phyloP scores from a whole-genome alignment of 2,329 filamentous ascomycete species.

The Dactylonectria macrodidyma region DNA sequence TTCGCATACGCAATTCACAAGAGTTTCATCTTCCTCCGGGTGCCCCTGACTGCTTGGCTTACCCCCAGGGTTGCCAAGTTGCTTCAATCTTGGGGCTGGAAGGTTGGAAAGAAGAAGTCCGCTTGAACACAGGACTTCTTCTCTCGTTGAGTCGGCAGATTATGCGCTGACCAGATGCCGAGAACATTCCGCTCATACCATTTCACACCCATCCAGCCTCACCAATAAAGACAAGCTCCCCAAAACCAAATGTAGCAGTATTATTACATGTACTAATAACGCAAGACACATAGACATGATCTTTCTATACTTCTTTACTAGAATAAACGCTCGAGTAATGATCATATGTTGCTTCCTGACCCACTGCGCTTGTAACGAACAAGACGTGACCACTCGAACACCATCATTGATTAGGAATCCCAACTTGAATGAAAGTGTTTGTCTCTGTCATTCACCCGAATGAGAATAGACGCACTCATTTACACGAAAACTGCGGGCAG shows the following conservation, averaged over 20 bases:
- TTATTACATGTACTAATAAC: conserved; percentile 28
- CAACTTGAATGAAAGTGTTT: background rate
- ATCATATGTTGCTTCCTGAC: background rate
- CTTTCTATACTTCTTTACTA: conserved; percentile 10
- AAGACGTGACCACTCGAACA: too few relatives aligned
- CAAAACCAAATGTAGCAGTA: conserved; percentile 26
- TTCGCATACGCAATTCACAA: conserved; percentile 98
- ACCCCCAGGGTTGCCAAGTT: conserved; percentile 95
- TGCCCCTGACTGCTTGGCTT: conserved; percentile 90
- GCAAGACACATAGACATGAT: conserved; percentile 19
- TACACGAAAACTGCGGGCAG: too few relatives aligned
- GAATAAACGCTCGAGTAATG: conserved; percentile 19
- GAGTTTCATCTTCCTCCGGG: conserved; percentile 95
- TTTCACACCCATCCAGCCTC: background rate
- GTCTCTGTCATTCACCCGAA: background rate
- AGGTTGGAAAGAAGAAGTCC: conserved; percentile 83
- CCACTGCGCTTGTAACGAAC: background rate
- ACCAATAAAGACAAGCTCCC: conserved; percentile 8
- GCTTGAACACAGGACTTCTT: conserved; percentile 15
- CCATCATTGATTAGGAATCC: too few relatives aligned
- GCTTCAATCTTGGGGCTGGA: conserved; percentile 90
- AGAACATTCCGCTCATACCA: background rate
- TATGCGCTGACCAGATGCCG: background rate
- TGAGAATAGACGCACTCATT: too few relatives aligned
- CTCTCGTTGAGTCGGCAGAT: background rate